Evolutionary conservation across 2,329 filamentous ascomycete species (phyloP), one percentile per base, ranked within the genome.

Genomic region (Aspergillus unguis): DNA sequence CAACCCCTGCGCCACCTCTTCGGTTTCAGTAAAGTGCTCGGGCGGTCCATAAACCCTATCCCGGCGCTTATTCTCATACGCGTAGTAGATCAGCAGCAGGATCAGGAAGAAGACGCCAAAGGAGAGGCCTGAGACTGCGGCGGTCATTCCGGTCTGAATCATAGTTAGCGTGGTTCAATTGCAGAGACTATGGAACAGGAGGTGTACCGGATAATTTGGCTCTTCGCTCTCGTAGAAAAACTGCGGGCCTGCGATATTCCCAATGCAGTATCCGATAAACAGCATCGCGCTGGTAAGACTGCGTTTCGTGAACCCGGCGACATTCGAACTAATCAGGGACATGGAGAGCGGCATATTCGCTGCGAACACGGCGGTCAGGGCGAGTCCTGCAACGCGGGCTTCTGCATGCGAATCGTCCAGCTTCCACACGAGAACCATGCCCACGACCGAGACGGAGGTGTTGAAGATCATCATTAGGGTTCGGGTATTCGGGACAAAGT

Each of bases 251-350:
- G 66, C 60, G 31, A 71, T 70, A 38, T 70, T 70, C 5, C 66
- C 66, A 40, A 69, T 48, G 37, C 68, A 68, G 48, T 69, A 69
- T 5, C 63, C 79, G 1, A 76, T 75, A 52, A 82, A 82, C 25
- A 82, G 58, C 25, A 78, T 65, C 0, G 78, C 79, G 2, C 70
- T 68, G 7, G 69, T 65, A 1, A 63, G 63, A 40, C 65, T 68
- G 31, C 65, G 63, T 44, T 72, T 72, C 1, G 69, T 71, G 43
- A 71, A 68, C 0, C 68, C 68, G 5, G 68, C 67, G 3, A 71
- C 64, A 31, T 72, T 72, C 3, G 67, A 70, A 32, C 59, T 67
- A 37, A 70, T 66, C n/a, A 70, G 49, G 55, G 64, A 68, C 47
- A 71, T 47, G 0, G 67, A 65, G 2, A 72, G 60, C 1, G 69